Evolutionary conservation across 176 grass and related monocot genomes (phyloP).

Genomic region (Raddia guianensis): DNA sequence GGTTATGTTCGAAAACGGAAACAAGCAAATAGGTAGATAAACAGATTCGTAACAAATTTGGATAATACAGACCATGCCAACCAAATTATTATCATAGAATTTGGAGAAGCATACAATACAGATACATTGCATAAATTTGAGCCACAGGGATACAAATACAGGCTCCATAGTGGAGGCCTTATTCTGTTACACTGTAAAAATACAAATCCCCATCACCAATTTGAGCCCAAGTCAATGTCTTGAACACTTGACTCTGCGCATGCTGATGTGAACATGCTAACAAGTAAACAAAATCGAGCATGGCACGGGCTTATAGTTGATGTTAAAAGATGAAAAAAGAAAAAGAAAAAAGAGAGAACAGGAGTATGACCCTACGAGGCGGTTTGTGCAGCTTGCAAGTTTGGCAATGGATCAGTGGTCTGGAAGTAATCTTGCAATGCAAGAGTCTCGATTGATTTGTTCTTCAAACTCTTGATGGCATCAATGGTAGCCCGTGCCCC

Average conservation of each 20-base stretch:
- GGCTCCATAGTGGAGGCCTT: constrained; percentile 37
- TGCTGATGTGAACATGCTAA: constrained; percentile 30
- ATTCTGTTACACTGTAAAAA: constrained; percentile 38
- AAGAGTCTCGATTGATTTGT: constrained; percentile 69
- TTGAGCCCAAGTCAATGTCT: constrained; percentile 6
- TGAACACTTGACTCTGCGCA: constrained; percentile 24
- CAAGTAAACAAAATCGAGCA: constrained; percentile 31
- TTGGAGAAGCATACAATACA: constrained; percentile 30
- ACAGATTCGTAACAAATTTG: neutral
- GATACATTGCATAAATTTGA: constrained; percentile 32
- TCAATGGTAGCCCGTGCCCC: constrained; percentile 88
- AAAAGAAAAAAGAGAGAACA: too few relatives aligned
- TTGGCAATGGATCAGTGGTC: constrained; percentile 41
- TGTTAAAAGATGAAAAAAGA: constrained; percentile 21
- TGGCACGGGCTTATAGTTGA: neutral
- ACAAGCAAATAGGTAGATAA: too few relatives aligned
- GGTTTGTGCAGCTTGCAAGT: constrained; percentile 69
- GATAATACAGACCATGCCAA: neutral
- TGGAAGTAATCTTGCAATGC: constrained; percentile 94
- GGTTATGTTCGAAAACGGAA: too few relatives aligned
- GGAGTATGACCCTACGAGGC: constrained; percentile 38
- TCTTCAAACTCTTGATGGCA: constrained; percentile 86
- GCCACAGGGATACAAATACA: constrained; percentile 24
- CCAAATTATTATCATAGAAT: constrained; percentile 22
- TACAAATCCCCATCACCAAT: constrained; percentile 27